Evolutionary conservation across 208 protist genomes (phyloP), one percentile per base, ranked within the genome.

Genomic region (Tritrichomonas musculus): DNA sequence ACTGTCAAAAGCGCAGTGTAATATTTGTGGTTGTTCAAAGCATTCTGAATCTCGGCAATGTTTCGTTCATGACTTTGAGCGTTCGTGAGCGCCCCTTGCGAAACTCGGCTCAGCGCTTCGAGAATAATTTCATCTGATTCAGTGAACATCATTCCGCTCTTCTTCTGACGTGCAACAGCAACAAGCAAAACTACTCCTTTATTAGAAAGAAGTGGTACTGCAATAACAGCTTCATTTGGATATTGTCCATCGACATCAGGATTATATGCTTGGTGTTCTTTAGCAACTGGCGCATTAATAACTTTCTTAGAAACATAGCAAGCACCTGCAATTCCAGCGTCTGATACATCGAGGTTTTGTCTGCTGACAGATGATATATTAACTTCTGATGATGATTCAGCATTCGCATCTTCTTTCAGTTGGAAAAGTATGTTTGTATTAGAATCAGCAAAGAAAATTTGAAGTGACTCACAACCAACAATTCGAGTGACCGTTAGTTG

Each of bases 1-100:
- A 88, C 77, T 30, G 77, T 47, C 33, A 88, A 47, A 60, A 88
- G 47, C 2, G 77, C 77, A 13, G 77, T 88, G 30, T 88, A 88
- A 47, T 88, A 88, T 57, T 88, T 88, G 17, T 88, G 77, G n/a
- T 88, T 88, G 27, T 88, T 88, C 13, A 88, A 33, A 0, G 77
- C 77, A 8, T 53, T 44, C 39, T 88, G 77, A 39, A 88, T 88
- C 57, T 88, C 77, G 17, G 41, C 47, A 39, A 88, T 57, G 39
- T 88, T 88, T 20, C 77, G 33, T 88, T 88, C 77, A 30, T 88
- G 77, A 27, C 47, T 57, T 50, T 88, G 77, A 39, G 77, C 77
- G 39, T 88, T 88, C 4, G 41, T 49, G 33, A 88, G 39, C 9
- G 77, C 77, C 9, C 77, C 77, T 57, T 88, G 77, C 39, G 77